Base-by-base conservation (phyloP, 805 yeast genomes). In the Teunomyces barrocoloradensis region DNA sequence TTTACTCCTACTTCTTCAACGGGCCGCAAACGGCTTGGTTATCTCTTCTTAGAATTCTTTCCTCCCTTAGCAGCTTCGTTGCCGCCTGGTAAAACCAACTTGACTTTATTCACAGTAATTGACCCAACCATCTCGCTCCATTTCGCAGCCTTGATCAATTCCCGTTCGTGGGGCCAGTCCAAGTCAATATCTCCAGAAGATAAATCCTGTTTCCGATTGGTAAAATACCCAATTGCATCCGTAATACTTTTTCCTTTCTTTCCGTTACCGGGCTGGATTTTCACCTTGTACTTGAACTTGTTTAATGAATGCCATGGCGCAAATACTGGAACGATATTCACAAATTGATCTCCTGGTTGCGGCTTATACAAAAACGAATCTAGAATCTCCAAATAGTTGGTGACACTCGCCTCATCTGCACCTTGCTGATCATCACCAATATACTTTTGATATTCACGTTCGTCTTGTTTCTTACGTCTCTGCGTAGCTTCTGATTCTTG, bases 251-350 rank as follows among this genome's bases (percentile, higher is more conserved):
- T 94, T 2, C 97, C 96, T 61, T 92, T 91, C 63, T 94, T 94
- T 23, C 84, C 82, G 25, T 78, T 73, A 2, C 88, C 88, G 0
- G 96, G 91, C 54, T 83, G 87, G 27, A 92, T 67, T 63, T 92
- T 92, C 30, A 88, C 84, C 62, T 89, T 89, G 67, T 87, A 90
- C 58, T 87, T 84, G 64, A 77, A 80, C 61, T 86, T 86, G 49
- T 72, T 76, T 53, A 94, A 64, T 0, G 97, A 77, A 10, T 79
- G 66, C 96, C 97, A 94, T 2, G 99, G 99, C 0, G 94, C 97
- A 74, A 90, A 92, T 15, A 89, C 82, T 0, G 97, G 95, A 10
- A 92, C 78, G 5, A 87, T 81, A 48, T 82, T 87, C 9, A 73
- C 57, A 9, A 87, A 69, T 2, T 58, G 68, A 58, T 87, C 96